Conservation (phyloP, 352 stramenopile genomes). For the Phytopythium boreale region DNA sequence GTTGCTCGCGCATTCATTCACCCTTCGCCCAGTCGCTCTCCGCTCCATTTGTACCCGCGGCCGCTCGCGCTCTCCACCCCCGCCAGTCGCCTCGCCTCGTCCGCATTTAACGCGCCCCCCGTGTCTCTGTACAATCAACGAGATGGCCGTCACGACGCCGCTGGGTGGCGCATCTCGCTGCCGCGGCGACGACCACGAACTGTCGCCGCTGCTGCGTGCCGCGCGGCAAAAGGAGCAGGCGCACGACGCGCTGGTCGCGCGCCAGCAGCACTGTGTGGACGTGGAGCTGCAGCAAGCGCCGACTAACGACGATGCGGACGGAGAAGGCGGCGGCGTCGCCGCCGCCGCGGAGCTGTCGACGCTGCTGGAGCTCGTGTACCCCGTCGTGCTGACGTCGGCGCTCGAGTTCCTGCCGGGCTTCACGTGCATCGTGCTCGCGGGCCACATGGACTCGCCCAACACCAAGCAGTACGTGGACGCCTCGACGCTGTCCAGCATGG, state of each 20-base stretch:
- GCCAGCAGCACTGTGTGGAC: slow-evolving; percentile 3
- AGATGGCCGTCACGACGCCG: too few relatives aligned
- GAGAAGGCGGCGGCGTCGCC: slow-evolving; percentile 17
- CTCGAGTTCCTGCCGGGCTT: slow-evolving; percentile 44
- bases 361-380: slow-evolving; percentile 42
- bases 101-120: too few relatives aligned
- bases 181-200: too few relatives aligned
- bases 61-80: too few relatives aligned
- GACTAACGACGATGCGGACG: slow-evolving; percentile 7
- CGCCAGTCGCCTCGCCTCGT: too few relatives aligned
- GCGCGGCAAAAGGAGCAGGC: not conserved
- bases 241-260: slow-evolving; percentile 15
- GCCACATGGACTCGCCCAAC: slow-evolving; percentile 55
- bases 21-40: too few relatives aligned
- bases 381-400: slow-evolving; percentile 40
- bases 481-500: slow-evolving; percentile 49
- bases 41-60: too few relatives aligned
- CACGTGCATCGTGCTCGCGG: slow-evolving; percentile 53
- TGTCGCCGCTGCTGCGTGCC: too few relatives aligned
- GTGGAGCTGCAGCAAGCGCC: not conserved
- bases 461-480: slow-evolving; percentile 61
- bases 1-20: too few relatives aligned
- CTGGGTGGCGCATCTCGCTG: too few relatives aligned
- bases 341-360: slow-evolving; percentile 28
- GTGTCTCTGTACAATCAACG: too few relatives aligned